These are phyloP conservation scores for Spizellomyces punctatus DNA, from an alignment of 192 early-diverging fungal species.

Conservation along the genomic window DNA sequence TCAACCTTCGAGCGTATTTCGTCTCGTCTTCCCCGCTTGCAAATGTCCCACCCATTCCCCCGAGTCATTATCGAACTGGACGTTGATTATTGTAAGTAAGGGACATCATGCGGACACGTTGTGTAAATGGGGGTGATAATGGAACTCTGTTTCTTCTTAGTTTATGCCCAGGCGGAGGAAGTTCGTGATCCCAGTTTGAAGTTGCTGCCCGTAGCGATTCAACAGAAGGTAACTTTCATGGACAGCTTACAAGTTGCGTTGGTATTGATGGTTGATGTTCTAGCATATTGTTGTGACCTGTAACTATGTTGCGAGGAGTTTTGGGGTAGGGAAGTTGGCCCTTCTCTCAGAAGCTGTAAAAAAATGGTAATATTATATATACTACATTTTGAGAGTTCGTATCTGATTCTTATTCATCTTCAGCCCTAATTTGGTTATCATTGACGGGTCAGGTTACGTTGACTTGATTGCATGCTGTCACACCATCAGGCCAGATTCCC, in stretches of 20 bases:
- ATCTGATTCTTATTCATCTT: background rate
- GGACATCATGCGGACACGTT: too few relatives aligned
- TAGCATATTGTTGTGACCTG: conserved; percentile 45
- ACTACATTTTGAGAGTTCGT: too few relatives aligned
- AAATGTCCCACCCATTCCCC: too few relatives aligned
- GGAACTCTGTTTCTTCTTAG: conserved; percentile 11
- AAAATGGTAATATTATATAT: conserved; percentile 10
- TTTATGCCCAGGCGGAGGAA: conserved; percentile 29
- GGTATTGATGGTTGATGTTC: background rate
- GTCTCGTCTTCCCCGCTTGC: too few relatives aligned
- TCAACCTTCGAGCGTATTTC: too few relatives aligned
- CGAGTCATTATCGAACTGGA: too few relatives aligned
- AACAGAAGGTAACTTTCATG: conserved; percentile 13
- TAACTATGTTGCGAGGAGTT: conserved; percentile 43
- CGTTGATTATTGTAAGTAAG: too few relatives aligned
- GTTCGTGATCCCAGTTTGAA: conserved; percentile 9
- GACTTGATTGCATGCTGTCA: too few relatives aligned
- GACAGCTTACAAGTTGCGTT: background rate
- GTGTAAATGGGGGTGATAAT: too few relatives aligned
- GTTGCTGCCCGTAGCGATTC: conserved; percentile 19
- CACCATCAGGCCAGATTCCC: background rate
- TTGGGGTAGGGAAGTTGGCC: conserved; percentile 38
- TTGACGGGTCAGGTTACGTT: conserved; percentile 33
- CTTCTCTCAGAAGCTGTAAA: conserved; percentile 35
- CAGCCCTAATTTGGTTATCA: conserved; percentile 39